Evolutionary conservation across 257 asterid species (phyloP).

Genomic region (Sherardia arvensis): DNA sequence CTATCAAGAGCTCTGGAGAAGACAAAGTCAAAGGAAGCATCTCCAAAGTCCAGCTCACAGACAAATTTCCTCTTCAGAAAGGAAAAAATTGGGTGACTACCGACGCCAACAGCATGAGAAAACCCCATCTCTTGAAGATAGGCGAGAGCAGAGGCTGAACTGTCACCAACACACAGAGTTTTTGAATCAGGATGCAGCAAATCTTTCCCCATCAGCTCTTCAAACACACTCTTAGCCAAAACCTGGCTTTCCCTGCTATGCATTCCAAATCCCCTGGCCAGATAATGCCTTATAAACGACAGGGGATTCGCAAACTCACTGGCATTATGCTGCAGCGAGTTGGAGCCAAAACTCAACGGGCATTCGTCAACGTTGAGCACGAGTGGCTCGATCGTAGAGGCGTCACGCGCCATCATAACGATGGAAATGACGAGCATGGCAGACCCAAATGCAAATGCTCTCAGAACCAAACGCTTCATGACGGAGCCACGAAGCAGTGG

Average conservation of each 20-base stretch:
- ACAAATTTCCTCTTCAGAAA: slow-evolving; percentile 55
- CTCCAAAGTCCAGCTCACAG: slow-evolving; percentile 55
- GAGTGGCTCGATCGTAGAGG: slow-evolving; percentile 24
- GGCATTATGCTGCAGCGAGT: slow-evolving; percentile 19
- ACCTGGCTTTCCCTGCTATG: slow-evolving; percentile 22
- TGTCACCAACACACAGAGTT: slow-evolving; percentile 65
- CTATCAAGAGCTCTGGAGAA: slow-evolving; percentile 61
- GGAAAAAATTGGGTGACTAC: slow-evolving; percentile 68
- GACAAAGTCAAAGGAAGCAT: slow-evolving; percentile 59
- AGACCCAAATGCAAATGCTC: slow-evolving; percentile 42
- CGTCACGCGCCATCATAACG: slow-evolving; percentile 41
- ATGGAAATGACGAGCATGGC: slow-evolving; percentile 41
- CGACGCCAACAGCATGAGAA: slow-evolving; percentile 39
- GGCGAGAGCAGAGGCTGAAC: slow-evolving; percentile 40
- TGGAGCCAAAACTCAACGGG: slow-evolving; percentile 33
- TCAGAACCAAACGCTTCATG: slow-evolving; percentile 46
- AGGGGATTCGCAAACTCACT: slow-evolving; percentile 22
- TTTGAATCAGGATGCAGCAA: slow-evolving; percentile 47
- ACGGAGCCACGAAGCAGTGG: slow-evolving; percentile 36
- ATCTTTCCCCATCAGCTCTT: slow-evolving; percentile 44
- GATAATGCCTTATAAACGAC: slow-evolving; percentile 17
- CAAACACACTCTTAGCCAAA: slow-evolving; percentile 41
- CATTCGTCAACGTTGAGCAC: slow-evolving; percentile 35
- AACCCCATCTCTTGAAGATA: slow-evolving; percentile 61
- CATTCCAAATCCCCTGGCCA: slow-evolving; percentile 16